These are phyloP conservation scores for Colletotrichum brevisporum DNA, from an alignment of 2,329 filamentous ascomycete genomes.

Conservation along the genomic window DNA sequence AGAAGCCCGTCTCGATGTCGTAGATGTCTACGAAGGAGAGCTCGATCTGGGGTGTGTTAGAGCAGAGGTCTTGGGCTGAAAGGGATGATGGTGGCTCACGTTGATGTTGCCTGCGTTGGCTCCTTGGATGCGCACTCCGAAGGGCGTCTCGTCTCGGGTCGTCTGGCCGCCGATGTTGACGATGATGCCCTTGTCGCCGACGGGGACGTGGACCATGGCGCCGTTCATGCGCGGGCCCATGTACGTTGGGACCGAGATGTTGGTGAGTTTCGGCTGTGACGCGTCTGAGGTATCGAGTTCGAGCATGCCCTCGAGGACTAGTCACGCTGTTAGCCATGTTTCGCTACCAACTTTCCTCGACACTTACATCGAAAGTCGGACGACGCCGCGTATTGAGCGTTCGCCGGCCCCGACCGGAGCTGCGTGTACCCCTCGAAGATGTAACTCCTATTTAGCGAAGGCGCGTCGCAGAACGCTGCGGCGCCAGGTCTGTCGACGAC, in stretches of 20 bases:
- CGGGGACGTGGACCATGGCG: constrained; percentile 42
- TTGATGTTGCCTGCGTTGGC: constrained; percentile 24
- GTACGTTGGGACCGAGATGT: constrained; percentile 42
- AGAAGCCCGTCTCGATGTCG: constrained; percentile 42
- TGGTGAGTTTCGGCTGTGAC: constrained; percentile 39
- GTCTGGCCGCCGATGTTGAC: constrained; percentile 41
- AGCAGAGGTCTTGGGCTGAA: rapidly evolving
- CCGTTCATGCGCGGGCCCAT: constrained; percentile 44
- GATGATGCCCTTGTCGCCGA: constrained; percentile 40
- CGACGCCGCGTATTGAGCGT: constrained; percentile 28
- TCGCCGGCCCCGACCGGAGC: constrained; percentile 37
- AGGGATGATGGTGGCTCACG: not conserved
- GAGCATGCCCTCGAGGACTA: constrained; percentile 41
- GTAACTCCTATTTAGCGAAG: constrained; percentile 39
- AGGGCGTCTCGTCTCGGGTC: constrained; percentile 34
- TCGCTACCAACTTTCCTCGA: not conserved
- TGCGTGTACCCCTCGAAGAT: constrained; percentile 41
- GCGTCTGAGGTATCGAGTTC: constrained; percentile 37
- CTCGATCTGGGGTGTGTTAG: constrained; percentile 31
- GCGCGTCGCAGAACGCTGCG: constrained; percentile 41
- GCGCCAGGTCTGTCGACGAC: constrained; percentile 40
- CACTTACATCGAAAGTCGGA: constrained; percentile 37
- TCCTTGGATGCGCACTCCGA: constrained; percentile 11
- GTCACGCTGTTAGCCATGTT: not conserved
- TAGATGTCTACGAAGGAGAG: constrained; percentile 42